Evolutionary conservation across 768 basidiomycete genomes (phyloP).

Genomic region (Cantharellus cinnabarinus): DNA sequence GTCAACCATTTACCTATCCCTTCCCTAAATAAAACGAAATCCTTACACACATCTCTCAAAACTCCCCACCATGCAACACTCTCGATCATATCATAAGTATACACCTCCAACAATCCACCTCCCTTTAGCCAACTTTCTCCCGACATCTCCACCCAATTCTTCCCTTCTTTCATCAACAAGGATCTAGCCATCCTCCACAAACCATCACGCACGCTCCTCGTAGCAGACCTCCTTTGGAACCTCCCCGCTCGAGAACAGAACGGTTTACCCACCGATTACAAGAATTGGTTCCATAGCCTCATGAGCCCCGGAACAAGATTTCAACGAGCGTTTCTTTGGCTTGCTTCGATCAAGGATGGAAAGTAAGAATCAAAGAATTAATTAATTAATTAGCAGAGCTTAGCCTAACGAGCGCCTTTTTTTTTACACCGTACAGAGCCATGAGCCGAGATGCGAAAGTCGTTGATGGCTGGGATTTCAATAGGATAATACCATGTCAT

Average conservation of each 20-base stretch:
- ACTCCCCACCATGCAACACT: neutral
- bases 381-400: no score
- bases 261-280: neutral
- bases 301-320: no score
- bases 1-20: no score
- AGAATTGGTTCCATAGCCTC: no score
- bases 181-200: slow-evolving; percentile 25
- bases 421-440: no score
- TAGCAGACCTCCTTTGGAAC: slow-evolving; percentile 27
- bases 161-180: slow-evolving; percentile 17
- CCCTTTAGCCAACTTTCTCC: slow-evolving; percentile 6
- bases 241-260: slow-evolving; percentile 23
- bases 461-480: slow-evolving; percentile 16
- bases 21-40: no score
- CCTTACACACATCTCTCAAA: no score
- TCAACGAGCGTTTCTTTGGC: no score
- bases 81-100: neutral
- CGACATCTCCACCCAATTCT: slow-evolving; percentile 8
- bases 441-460: slow-evolving; percentile 9
- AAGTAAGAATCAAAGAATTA: no score
- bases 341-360: no score
- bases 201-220: slow-evolving; percentile 20
- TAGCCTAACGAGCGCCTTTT: no score
- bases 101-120: neutral
- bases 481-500: slow-evolving; percentile 8